A percentile compares a stretch with the other conserved stretches of the same genome.
Conservation (phyloP, 345 rosid genomes). For the Gossypium australe region DNA sequence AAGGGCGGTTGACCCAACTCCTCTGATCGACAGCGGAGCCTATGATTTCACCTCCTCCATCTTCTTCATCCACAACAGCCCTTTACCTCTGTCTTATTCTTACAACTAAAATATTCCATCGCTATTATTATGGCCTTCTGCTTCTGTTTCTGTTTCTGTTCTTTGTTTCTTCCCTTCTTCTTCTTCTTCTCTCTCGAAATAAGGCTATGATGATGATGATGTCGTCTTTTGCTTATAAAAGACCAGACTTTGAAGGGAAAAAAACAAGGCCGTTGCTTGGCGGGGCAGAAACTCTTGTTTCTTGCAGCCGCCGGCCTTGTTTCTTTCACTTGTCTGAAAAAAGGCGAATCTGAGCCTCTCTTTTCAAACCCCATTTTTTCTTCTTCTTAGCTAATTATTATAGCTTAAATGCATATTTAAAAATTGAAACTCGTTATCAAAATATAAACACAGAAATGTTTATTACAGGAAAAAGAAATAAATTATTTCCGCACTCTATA, state of each 20-base stretch:
- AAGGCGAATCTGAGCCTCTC: constrained; percentile 49
- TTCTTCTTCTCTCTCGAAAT: background rate
- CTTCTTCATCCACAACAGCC: background rate
- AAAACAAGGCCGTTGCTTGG: constrained; percentile 11
- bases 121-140: background rate
- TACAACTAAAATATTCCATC: background rate
- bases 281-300: constrained; percentile 3
- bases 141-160: background rate
- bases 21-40: constrained; percentile 19
- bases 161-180: background rate
- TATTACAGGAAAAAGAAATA: too few species aligned
- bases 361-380: background rate
- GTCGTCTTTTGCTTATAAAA: background rate
- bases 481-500: too few species aligned
- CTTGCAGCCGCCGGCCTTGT: constrained; percentile 3
- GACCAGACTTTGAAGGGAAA: constrained; percentile 8
- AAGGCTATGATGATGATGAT: constrained; percentile 37
- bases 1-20: background rate
- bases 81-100: background rate
- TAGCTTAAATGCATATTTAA: too few species aligned
- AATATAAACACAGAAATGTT: too few species aligned
- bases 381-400: too few species aligned
- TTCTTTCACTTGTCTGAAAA: constrained; percentile 16
- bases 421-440: too few species aligned
- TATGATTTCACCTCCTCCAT: constrained; percentile 22